Base-by-base conservation (phyloP, 305 asterid species). In the Salvia sclarea region DNA sequence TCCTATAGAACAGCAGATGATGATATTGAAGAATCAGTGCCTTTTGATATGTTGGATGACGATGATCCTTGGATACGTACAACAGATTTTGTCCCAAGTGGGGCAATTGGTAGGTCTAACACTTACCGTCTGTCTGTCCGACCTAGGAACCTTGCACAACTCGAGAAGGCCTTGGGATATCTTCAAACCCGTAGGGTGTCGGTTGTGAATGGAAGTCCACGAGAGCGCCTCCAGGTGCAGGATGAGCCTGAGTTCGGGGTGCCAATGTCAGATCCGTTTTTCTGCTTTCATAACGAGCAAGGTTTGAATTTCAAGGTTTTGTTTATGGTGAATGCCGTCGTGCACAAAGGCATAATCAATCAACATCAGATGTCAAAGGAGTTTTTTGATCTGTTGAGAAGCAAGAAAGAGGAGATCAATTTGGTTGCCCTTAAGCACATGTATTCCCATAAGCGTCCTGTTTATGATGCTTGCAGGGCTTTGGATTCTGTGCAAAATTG, bases 51-150 rank as follows among this genome's bases (percentile, higher is more conserved):
- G 76, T 65, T 91, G 82, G 97, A 94, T 16, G 96, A 94, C 61
- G 96, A 94, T 75, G 97, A 94, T 80, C 99, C 97, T 0, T 94
- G 99, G 97, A 87, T 94, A 28, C 90, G 97, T 6, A 88, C 99
- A 0, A 85, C 93, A 7, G 96, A 94, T 78, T 81, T 91, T 72
- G 86, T 90, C 21, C 77, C 84, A 13, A 85, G 91, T 58, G 92
- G 96, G 53, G 97, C 88, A 16, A 79, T 91, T 56, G 99, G 97
- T 57, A 80, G 96, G 80, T 89, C 90, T 47, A 94, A 94, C 69
- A 79, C 75, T 22, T 94, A 84, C 45, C 78, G 93, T 22, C 79
- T 94, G 48, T 82, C 87, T 14, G 64, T 89, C 41, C 80, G 73
- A 58, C 96, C 96, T 22, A 72, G 90, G 63, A 60, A 81, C 40